Evolutionary conservation across 2,329 filamentous ascomycete genomes (phyloP).

Genomic region (Sporothrix inflata): DNA sequence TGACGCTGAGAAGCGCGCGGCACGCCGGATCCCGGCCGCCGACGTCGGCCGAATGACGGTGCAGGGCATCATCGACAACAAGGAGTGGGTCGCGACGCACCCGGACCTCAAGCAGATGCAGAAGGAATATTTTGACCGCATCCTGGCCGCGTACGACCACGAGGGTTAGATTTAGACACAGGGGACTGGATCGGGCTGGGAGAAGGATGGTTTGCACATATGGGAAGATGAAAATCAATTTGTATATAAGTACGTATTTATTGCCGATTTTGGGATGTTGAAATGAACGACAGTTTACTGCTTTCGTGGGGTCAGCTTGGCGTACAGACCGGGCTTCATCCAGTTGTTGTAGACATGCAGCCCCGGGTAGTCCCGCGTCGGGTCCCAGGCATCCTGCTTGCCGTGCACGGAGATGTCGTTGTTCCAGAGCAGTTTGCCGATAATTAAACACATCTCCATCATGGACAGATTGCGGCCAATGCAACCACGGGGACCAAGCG

Average conservation of each 20-base stretch:
- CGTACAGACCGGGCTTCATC: constrained; percentile 18
- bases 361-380: neutral
- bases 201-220: too few species aligned
- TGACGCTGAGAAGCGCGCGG: constrained; percentile 17
- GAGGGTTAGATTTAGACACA: neutral
- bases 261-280: neutral
- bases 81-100: constrained; percentile 28
- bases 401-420: constrained; percentile 18
- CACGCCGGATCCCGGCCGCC: constrained; percentile 23
- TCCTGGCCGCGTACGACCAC: constrained; percentile 23
- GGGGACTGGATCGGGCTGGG: too few species aligned
- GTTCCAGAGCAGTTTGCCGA: constrained; percentile 23
- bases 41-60: constrained; percentile 26
- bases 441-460: constrained; percentile 22
- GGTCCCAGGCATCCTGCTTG: constrained; percentile 17
- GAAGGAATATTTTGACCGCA: constrained; percentile 27
- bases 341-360: constrained; percentile 25
- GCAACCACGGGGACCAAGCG: constrained; percentile 16
- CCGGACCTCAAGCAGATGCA: constrained; percentile 25
- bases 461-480: constrained; percentile 20
- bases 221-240: too few species aligned
- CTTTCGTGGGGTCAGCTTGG: constrained; percentile 3
- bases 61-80: constrained; percentile 25
- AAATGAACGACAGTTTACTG: too few species aligned
- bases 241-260: too few species aligned